Evolutionary conservation across 441 rosid genomes (phyloP), one percentile per base, ranked within the genome.

Genomic region (Kokia cookei): DNA sequence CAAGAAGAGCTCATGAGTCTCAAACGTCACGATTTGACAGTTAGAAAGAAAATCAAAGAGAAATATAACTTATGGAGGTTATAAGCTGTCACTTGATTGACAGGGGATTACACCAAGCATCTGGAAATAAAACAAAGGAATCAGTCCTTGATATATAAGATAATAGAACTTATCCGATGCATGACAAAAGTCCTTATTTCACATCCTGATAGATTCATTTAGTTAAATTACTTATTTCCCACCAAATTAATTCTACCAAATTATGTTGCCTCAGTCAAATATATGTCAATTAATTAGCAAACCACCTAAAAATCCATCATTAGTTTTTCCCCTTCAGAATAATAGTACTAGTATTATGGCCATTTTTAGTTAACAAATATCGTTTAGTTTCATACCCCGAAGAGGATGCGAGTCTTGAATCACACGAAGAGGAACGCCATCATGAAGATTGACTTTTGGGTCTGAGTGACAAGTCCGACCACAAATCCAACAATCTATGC

Each of bases 381-480:
- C 19, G 5, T 29, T 12, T 69, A 24, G 48, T 69, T 54, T 13
- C 73, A 54, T 69, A 69, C 73, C 73, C 73, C 19, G 4, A 9
- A 29, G 43, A 57, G 74, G 40, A 71, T 57, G 74, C 54, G 26
- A 66, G 47, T 84, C 84, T 37, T 69, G 70, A 53, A 78, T n/a
- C 70, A 83, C 81, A 14, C 50, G 80, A 72, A 85, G 82, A 78
- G 86, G 84, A 77, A 85, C 80, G 17, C 43, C 35, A 48, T 76
- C 73, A 67, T 80, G 86, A 12, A 80, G 45, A 82, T 47, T 64
- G 73, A 43, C 59, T 77, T 74, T 22, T 77, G 78, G 26, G 82
- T n/a, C 64, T 60, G 78, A 73, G 85, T 82, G 13, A 53, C 57
- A 2, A 26, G 43, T 42, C 84, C 86, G 29, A 82, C 45, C 35